Evolutionary conservation across 495 filamentous ascomycete species (phyloP).

Genomic region (Cercophora sp.): DNA sequence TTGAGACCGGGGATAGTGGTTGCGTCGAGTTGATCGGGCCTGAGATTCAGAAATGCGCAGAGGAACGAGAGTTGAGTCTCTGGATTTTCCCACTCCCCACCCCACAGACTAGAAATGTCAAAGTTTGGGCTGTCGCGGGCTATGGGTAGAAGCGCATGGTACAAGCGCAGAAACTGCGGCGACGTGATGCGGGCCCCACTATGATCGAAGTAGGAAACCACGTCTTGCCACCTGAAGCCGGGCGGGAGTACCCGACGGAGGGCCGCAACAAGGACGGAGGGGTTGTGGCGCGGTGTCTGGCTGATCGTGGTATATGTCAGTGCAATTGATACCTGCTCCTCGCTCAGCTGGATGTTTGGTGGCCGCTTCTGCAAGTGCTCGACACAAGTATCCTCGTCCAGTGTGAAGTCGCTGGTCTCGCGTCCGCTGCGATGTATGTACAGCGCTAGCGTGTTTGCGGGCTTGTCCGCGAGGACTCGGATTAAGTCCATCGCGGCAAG

Average conservation of each 20-base stretch:
- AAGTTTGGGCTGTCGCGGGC: slow-evolving; percentile 49
- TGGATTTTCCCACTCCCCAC: slow-evolving; percentile 79
- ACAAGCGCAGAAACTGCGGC: slow-evolving; percentile 74
- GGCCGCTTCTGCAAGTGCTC: slow-evolving; percentile 59
- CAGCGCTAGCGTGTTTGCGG: slow-evolving; percentile 62
- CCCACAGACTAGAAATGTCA: slow-evolving; percentile 85
- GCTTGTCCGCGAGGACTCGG: slow-evolving; percentile 59
- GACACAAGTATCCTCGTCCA: slow-evolving; percentile 46
- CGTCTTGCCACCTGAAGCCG: slow-evolving; percentile 77
- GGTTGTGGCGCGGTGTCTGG: slow-evolving; percentile 66
- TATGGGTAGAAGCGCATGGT: slow-evolving; percentile 66
- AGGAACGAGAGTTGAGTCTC: slow-evolving; percentile 89
- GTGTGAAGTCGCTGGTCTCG: slow-evolving; percentile 53
- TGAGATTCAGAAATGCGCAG: slow-evolving; percentile 68
- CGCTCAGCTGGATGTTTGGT: slow-evolving; percentile 64
- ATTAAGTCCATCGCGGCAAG: slow-evolving; percentile 70
- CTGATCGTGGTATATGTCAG: slow-evolving; percentile 74
- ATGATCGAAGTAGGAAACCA: slow-evolving; percentile 80
- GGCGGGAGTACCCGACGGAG: slow-evolving; percentile 41
- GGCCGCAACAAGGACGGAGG: slow-evolving; percentile 65
- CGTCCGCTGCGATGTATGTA: slow-evolving; percentile 75
- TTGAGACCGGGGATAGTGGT: slow-evolving; percentile 77
- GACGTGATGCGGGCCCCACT: slow-evolving; percentile 68
- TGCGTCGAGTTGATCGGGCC: slow-evolving; percentile 70
- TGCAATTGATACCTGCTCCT: slow-evolving; percentile 76